phyloP scores from a whole-genome alignment of 192 early-diverging fungal genomes.

The Coemansia nantahalensis region DNA sequence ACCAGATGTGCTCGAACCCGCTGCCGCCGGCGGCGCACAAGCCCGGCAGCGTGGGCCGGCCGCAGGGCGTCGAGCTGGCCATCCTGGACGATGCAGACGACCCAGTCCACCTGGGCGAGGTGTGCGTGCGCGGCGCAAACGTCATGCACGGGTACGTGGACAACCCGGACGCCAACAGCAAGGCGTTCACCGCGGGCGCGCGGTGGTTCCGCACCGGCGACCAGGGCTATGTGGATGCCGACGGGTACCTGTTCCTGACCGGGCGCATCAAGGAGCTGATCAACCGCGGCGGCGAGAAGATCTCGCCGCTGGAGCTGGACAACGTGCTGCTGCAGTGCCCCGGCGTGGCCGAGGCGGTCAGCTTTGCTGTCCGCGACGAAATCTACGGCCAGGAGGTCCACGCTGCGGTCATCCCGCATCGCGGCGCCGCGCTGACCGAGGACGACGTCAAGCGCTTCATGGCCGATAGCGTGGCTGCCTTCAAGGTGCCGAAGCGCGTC shows the following conservation, averaged over 20 bases:
- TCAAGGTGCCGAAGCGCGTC: conserved; percentile 72
- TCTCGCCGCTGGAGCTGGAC: conserved; percentile 85
- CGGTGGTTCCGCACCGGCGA: conserved; percentile 84
- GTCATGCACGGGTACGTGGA: conserved; percentile 77
- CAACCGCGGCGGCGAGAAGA: conserved; percentile 89
- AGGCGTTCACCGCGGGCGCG: conserved; percentile 59
- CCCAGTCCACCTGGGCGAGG: conserved; percentile 60
- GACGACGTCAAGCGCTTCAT: conserved; percentile 55
- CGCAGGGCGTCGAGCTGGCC: conserved; percentile 70
- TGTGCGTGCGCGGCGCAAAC: conserved; percentile 81
- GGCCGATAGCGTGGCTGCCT: conserved; percentile 58
- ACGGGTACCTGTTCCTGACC: conserved; percentile 75
- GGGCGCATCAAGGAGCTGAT: conserved; percentile 90
- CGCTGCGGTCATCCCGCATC: conserved; percentile 64
- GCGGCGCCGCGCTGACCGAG: conserved; percentile 53
- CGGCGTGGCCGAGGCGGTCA: conserved; percentile 69
- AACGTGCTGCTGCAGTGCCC: conserved; percentile 65
- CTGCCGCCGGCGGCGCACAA: conserved; percentile 66
- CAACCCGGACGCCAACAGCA: conserved; percentile 63
- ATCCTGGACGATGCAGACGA: conserved; percentile 58
- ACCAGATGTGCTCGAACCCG: conserved; percentile 84
- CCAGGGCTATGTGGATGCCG: conserved; percentile 73
- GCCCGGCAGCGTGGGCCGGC: conserved; percentile 75
- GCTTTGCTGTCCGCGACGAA: conserved; percentile 71
- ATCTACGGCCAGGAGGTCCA: conserved; percentile 84